Evolutionary conservation across 306 rosid genomes (phyloP), one percentile per base, ranked within the genome.

Genomic region (Corylus heterophylla): DNA sequence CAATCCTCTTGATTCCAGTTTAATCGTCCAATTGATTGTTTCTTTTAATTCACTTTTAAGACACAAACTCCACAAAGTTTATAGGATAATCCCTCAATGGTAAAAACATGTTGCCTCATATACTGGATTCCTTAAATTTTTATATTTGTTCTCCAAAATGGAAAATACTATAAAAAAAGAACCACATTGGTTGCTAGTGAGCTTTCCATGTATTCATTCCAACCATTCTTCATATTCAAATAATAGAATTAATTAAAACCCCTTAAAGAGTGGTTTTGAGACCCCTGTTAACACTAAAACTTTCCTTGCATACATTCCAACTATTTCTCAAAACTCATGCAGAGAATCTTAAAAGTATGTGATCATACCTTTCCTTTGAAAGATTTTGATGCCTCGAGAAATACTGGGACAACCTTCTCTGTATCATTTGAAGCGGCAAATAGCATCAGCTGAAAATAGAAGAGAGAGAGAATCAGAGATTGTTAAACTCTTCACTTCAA

Each of bases 351-450:
- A 70, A 20, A 20, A 37, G 61, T 39, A 76, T 29, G 51, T 55
- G 51, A 78, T 63, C 50, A 48, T 89, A 96, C 99, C 98, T 91
- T 93, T 84, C 98, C 98, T 86, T 93, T 96, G 89, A 93, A 96
- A 75, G 69, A 66, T 73, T 93, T 93, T 12, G 99, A 90, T 14
- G 93, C 94, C 81, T 90, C 97, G 59, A 86, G 84, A 85, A 91
- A 96, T 71, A 77, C 44, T n/a, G 98, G 91, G 73, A 93, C 29
- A 74, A 88, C 77, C 80, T 87, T 90, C 87, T 83, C 87, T 13
- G 99, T 80, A 56, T 96, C 98, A 54, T 89, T 93, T 75, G 88
- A 86, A 69, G 89, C 84, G 3, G 89, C 89, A 75, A 96, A 96
- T 37, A 96, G 85, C 87, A 96, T 78, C 79, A 96, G 12, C 99